Conservation (phyloP, 2,329 filamentous ascomycete species). For the Alternaria solani region DNA sequence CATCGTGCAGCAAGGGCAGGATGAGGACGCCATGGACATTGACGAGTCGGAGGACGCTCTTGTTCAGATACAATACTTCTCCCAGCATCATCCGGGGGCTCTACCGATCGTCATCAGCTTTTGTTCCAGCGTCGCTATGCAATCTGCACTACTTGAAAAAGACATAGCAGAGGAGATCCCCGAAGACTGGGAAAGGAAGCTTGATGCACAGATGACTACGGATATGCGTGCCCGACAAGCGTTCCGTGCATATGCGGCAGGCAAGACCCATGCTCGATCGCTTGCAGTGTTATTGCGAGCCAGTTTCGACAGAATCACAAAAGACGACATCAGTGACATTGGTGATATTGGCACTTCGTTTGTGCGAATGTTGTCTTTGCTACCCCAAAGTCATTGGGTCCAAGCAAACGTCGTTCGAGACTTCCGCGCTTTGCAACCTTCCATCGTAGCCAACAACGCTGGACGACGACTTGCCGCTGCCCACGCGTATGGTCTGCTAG, state of each 20-base stretch:
- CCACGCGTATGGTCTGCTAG: slow-evolving; percentile 77
- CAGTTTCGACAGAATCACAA: slow-evolving; percentile 56
- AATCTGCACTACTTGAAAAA: slow-evolving; percentile 61
- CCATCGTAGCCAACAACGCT: slow-evolving; percentile 75
- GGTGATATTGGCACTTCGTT: slow-evolving; percentile 60
- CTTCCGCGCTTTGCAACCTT: slow-evolving; percentile 62
- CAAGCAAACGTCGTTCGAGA: slow-evolving; percentile 43
- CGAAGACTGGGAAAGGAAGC: slow-evolving; percentile 82
- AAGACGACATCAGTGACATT: slow-evolving; percentile 51
- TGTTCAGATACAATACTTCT: slow-evolving; percentile 41
- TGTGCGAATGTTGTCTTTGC: slow-evolving; percentile 63
- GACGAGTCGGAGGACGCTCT: slow-evolving; percentile 37
- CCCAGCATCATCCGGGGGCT: slow-evolving; percentile 56
- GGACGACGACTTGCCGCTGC: slow-evolving; percentile 72
- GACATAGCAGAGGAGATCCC: slow-evolving; percentile 65
- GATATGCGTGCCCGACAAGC: slow-evolving; percentile 70
- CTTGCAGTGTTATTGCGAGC: slow-evolving; percentile 55
- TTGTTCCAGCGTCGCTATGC: slow-evolving; percentile 67
- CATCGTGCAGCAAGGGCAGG: slow-evolving; percentile 50
- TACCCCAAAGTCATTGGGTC: slow-evolving; percentile 57
- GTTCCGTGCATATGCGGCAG: slow-evolving; percentile 61
- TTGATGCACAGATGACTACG: slow-evolving; percentile 76
- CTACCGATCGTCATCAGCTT: slow-evolving; percentile 76
- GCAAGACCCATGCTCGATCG: slow-evolving; percentile 44
- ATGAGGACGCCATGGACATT: slow-evolving; percentile 47